A percentile compares a stretch with the other conserved stretches of the same genome.
Conservation (phyloP, 495 filamentous ascomycete genomes). For the Pseudotulostoma volvatum region DNA sequence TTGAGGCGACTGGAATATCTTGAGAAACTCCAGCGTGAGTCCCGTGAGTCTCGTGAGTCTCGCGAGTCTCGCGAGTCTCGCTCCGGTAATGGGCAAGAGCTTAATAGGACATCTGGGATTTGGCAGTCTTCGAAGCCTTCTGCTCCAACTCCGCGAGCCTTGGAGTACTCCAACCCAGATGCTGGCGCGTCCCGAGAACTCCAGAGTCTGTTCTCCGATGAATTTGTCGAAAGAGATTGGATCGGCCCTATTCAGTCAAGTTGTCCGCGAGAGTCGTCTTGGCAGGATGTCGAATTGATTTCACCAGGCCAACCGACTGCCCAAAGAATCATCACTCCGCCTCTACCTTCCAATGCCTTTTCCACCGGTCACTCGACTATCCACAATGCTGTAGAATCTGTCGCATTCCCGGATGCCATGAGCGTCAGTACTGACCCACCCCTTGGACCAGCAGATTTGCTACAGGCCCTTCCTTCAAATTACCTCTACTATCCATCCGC, state of each 20-base stretch:
- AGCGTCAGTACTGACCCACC: too few species aligned
- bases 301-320: background rate
- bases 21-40: conserved; percentile 17
- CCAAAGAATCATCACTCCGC: background rate
- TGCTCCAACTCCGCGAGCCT: background rate
- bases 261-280: background rate
- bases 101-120: conserved; percentile 8
- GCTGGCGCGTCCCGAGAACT: too few species aligned
- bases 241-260: background rate
- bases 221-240: background rate
- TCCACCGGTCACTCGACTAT: conserved; percentile 1
- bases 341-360: background rate
- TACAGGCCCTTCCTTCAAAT: background rate
- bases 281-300: background rate
- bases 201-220: too few species aligned
- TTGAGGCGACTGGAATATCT: conserved; percentile 27
- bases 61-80: background rate
- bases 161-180: background rate
- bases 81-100: conserved; percentile 3
- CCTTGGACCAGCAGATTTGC: background rate
- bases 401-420: too few species aligned
- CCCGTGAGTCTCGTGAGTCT: conserved; percentile 2
- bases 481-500: conserved; percentile 9
- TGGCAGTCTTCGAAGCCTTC: conserved; percentile 2
- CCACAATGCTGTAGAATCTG: too few species aligned